Evolutionary conservation across 176 grass and related monocot species (phyloP).

Genomic region (Eleusine indica): DNA sequence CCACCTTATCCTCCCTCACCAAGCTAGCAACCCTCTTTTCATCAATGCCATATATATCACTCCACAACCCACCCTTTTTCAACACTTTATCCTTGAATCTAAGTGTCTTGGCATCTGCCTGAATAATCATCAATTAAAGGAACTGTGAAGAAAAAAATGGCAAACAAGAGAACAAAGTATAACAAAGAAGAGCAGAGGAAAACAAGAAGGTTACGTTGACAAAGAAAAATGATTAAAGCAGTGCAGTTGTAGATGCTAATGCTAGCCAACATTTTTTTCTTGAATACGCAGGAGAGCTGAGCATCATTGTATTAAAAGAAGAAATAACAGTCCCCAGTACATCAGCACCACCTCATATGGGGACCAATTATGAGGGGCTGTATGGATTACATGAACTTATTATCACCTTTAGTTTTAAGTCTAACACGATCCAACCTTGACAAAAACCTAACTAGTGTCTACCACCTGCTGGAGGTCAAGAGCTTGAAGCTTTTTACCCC

Average conservation of each 20-base stretch:
- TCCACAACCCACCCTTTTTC: slow-evolving; percentile 93
- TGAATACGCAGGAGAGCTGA: too few relatives aligned
- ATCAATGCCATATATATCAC: slow-evolving; percentile 94
- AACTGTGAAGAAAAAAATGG: slow-evolving; percentile 32
- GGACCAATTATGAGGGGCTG: too few relatives aligned
- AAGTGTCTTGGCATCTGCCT: slow-evolving; percentile 98
- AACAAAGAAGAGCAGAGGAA: neutral
- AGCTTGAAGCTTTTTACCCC: too few relatives aligned
- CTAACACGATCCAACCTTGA: too few relatives aligned
- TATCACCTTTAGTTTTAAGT: too few relatives aligned
- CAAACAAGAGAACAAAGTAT: slow-evolving; percentile 15
- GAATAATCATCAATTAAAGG: slow-evolving; percentile 45
- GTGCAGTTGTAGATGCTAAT: neutral
- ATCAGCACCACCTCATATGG: too few relatives aligned
- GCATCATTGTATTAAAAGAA: too few relatives aligned
- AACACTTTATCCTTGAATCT: slow-evolving; percentile 96
- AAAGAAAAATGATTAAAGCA: neutral
- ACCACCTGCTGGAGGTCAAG: too few relatives aligned
- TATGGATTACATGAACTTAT: too few relatives aligned
- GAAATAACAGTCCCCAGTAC: too few relatives aligned
- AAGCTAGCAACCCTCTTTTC: slow-evolving; percentile 90
- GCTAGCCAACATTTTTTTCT: neutral
- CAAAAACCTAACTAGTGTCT: too few relatives aligned
- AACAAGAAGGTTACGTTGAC: slow-evolving; percentile 20
- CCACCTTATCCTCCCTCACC: slow-evolving; percentile 95